These are phyloP conservation scores for Parafenestella ontariensis DNA, from an alignment of 2,329 filamentous ascomycete genomes.

Conservation along the genomic window DNA sequence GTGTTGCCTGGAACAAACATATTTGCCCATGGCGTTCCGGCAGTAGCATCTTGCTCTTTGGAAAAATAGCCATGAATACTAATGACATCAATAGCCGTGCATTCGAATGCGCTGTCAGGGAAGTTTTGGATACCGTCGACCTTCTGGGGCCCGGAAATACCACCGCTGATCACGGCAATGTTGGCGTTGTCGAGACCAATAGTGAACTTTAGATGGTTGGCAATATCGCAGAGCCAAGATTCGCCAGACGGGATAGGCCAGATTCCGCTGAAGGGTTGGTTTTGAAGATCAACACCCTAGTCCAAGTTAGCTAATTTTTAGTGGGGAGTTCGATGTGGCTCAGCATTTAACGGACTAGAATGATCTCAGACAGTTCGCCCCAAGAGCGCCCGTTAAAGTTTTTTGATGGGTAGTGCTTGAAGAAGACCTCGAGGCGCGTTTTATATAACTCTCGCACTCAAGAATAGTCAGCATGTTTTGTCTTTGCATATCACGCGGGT, in stretches of 20 bases:
- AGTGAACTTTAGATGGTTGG: conserved; percentile 39
- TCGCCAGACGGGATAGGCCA: conserved; percentile 45
- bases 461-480: neutral
- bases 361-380: conserved; percentile 39
- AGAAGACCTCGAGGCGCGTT: conserved; percentile 41
- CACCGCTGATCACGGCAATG: conserved; percentile 47
- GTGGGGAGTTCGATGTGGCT: neutral
- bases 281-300: conserved; percentile 46
- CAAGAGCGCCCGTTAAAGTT: conserved; percentile 43
- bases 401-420: conserved; percentile 45
- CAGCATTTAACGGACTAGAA: conserved; percentile 30
- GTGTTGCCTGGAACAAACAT: conserved; percentile 45
- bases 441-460: conserved; percentile 39
- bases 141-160: conserved; percentile 40
- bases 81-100: conserved; percentile 43
- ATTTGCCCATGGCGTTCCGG: conserved; percentile 44
- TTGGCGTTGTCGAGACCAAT: conserved; percentile 33
- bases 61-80: conserved; percentile 44
- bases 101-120: conserved; percentile 42
- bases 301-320: conserved; percentile 1
- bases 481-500: neutral
- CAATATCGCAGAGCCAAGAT: conserved; percentile 46
- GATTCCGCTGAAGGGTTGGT: conserved; percentile 45
- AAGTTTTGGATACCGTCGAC: conserved; percentile 37
- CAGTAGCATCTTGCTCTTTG: conserved; percentile 28